Evolutionary conservation across 2,329 filamentous ascomycete species (phyloP).

Genomic region (Westerdykella ornata): DNA sequence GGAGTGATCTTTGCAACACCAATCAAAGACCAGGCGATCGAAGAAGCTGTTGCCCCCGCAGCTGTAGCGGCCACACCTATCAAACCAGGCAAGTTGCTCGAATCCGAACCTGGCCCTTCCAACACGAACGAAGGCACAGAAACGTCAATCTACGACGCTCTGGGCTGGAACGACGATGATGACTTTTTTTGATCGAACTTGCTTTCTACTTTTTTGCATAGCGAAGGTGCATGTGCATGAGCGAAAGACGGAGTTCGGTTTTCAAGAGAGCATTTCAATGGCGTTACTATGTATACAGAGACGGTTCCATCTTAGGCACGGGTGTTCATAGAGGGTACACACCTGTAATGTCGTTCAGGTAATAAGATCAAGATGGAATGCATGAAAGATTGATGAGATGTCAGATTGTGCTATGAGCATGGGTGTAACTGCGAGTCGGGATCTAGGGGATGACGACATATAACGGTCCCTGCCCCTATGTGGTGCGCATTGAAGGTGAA

Average conservation of each 20-base stretch:
- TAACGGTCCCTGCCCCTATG: too few relatives aligned
- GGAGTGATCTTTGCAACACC: constrained; percentile 24
- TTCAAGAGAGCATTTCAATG: constrained; percentile 14
- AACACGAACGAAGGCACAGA: constrained; percentile 9
- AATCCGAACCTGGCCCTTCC: background rate
- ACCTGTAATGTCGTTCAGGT: too few relatives aligned
- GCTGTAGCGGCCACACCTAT: constrained; percentile 2
- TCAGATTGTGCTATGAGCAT: too few relatives aligned
- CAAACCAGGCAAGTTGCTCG: background rate
- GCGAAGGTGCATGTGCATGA: constrained; percentile 18
- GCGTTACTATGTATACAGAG: constrained; percentile 4
- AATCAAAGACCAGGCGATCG: constrained; percentile 11
- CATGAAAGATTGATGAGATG: too few relatives aligned
- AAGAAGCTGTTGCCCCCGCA: background rate
- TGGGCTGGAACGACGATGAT: constrained; percentile 45
- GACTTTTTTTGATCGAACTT: constrained; percentile 11
- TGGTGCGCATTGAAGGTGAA: too few relatives aligned
- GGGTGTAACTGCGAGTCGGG: too few relatives aligned
- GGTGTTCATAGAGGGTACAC: too few relatives aligned
- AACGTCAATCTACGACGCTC: constrained; percentile 37
- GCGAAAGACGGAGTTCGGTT: constrained; percentile 2
- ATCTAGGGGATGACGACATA: too few relatives aligned
- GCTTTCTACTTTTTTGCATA: constrained; percentile 24
- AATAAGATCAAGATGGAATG: too few relatives aligned
- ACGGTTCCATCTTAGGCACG: too few relatives aligned